These are phyloP conservation scores for Dentipellis fragilis DNA, from an alignment of 768 basidiomycete species.

Conservation along the genomic window DNA sequence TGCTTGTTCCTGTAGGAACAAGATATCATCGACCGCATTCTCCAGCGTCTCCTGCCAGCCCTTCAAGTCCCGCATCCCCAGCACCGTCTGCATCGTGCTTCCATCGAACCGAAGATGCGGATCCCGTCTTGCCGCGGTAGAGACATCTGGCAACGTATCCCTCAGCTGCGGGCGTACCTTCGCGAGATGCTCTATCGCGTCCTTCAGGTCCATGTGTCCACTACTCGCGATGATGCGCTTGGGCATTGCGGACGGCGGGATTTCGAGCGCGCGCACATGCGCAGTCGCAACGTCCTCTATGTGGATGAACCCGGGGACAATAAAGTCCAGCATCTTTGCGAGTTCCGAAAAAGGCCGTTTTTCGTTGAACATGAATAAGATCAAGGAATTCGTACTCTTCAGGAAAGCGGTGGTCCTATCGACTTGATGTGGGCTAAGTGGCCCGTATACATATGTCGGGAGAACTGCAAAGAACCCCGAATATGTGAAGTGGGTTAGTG, in stretches of 20 bases:
- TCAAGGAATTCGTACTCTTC: conserved; percentile 14
- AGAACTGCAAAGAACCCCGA: conserved; percentile 14
- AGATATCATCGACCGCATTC: conserved; percentile 9
- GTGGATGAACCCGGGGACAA: conserved; percentile 17
- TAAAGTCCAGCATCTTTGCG: not conserved
- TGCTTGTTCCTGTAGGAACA: not conserved
- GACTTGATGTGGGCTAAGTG: conserved; percentile 12
- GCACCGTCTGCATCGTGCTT: not conserved
- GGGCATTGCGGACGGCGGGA: not conserved
- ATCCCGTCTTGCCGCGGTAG: not conserved
- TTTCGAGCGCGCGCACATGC: conserved; percentile 16
- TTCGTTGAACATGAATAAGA: conserved; percentile 14
- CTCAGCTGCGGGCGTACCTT: conserved; percentile 16
- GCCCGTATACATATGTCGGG: conserved; percentile 20
- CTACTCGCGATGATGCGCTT: conserved; percentile 17
- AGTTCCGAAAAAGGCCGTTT: conserved; percentile 6
- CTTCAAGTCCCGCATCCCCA: conserved; percentile 7
- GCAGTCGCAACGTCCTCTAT: conserved; percentile 20
- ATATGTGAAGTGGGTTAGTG: not conserved
- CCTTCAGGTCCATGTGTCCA: conserved; percentile 17
- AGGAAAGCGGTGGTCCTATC: not conserved
- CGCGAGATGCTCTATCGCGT: conserved; percentile 16
- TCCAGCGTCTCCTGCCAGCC: conserved; percentile 10
- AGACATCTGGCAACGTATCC: conserved; percentile 11
- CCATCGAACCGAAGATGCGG: conserved; percentile 1